Percentiles rank a stretch among this genome's conserved stretches.
Evolutionary conservation across 176 grass and related monocot genomes (phyloP).

Genomic region (Oryza nivara): DNA sequence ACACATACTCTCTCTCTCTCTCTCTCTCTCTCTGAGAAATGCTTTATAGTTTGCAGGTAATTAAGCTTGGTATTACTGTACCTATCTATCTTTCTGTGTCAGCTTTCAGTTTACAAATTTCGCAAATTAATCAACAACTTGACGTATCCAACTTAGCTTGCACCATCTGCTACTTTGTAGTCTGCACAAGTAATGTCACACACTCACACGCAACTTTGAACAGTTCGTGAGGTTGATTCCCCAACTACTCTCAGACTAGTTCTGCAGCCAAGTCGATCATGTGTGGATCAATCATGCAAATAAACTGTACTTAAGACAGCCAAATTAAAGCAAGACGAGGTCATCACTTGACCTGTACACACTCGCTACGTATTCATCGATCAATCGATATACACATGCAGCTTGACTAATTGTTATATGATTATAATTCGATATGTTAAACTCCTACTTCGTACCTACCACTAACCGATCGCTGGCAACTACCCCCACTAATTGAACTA

Average conservation of each 20-base stretch:
- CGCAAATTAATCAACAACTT: neutral
- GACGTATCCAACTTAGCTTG: neutral
- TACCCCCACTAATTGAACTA: constrained; percentile 35
- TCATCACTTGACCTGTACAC: neutral
- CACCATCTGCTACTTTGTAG: neutral
- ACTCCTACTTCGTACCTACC: constrained; percentile 12
- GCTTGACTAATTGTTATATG: neutral
- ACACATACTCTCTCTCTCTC: too few species aligned
- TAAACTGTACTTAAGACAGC: neutral
- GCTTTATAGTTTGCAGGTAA: neutral
- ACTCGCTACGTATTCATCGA: neutral
- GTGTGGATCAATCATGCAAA: neutral
- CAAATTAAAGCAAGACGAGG: neutral
- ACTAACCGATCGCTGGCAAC: constrained; percentile 18
- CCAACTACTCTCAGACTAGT: neutral
- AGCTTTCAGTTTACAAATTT: neutral
- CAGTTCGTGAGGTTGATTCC: constrained; percentile 22
- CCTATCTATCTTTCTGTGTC: neutral
- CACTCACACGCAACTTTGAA: constrained; percentile 20
- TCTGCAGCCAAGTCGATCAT: neutral
- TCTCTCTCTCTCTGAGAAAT: neutral
- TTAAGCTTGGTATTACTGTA: neutral
- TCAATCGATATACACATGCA: neutral
- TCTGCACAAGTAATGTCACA: neutral
- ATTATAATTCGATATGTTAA: neutral